Conservation (phyloP, 1,139 yeast species). For the Debaryomyces sp. region DNA sequence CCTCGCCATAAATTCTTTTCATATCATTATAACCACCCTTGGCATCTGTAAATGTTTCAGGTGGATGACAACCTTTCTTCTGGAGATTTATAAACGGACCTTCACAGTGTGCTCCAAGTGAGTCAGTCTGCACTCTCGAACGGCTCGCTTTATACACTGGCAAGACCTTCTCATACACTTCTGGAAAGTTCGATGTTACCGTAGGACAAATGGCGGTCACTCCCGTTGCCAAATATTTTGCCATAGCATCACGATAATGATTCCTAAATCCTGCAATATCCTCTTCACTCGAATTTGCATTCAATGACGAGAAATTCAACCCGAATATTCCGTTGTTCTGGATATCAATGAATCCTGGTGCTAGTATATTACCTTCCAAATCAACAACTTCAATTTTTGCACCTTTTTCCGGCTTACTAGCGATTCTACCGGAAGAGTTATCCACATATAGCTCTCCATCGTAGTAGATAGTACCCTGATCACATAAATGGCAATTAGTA, state of each 20-base stretch:
- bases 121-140: constrained; percentile 44
- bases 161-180: constrained; percentile 54
- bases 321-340: constrained; percentile 68
- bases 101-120: constrained; percentile 66
- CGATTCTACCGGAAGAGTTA: constrained; percentile 45
- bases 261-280: constrained; percentile 34
- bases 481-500: constrained; percentile 56
- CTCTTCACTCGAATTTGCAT: constrained; percentile 34
- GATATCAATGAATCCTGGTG: constrained; percentile 65
- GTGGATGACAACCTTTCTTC: constrained; percentile 68
- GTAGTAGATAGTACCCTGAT: constrained; percentile 45
- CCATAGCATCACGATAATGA: constrained; percentile 49
- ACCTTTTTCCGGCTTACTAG: constrained; percentile 25
- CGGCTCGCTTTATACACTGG: constrained; percentile 48
- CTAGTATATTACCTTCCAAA: constrained; percentile 49
- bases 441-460: constrained; percentile 51
- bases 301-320: constrained; percentile 52
- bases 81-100: constrained; percentile 61
- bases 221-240: constrained; percentile 54
- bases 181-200: constrained; percentile 56
- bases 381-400: constrained; percentile 36
- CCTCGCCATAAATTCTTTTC: constrained; percentile 48
- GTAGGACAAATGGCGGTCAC: constrained; percentile 66
- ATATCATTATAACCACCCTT: constrained; percentile 40
- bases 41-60: constrained; percentile 55